Evolutionary conservation across 352 stramenopile species (phyloP).

Genomic region (Pythium phragmitis): DNA sequence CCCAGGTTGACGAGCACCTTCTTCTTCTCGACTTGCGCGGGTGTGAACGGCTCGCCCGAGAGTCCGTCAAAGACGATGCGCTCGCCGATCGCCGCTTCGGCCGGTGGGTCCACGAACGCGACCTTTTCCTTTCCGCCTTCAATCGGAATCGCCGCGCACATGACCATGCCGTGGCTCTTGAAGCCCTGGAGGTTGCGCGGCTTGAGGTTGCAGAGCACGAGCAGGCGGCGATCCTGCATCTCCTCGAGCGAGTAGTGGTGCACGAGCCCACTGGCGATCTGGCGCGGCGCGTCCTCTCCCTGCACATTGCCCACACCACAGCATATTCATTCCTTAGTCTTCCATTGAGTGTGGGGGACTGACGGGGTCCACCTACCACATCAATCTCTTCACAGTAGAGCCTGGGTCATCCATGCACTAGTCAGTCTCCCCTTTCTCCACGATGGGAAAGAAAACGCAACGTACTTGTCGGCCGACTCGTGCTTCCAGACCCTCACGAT

Average conservation of each 20-base stretch:
- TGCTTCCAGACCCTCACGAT: conserved; percentile 93
- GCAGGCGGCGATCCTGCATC: conserved; percentile 81
- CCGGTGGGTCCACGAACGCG: conserved; percentile 81
- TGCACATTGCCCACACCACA: not conserved
- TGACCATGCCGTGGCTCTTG: conserved; percentile 91
- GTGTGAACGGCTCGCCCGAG: conserved; percentile 67
- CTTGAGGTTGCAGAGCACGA: conserved; percentile 93
- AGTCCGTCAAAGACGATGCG: conserved; percentile 72
- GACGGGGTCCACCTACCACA: conserved; percentile 34
- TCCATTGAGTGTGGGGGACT: not conserved
- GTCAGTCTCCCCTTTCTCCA: not conserved
- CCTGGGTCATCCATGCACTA: conserved; percentile 24
- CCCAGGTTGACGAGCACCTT: conserved; percentile 80
- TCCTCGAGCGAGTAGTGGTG: conserved; percentile 86
- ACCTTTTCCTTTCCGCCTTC: conserved; percentile 81
- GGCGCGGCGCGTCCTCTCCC: conserved; percentile 75
- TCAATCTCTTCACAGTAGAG: conserved; percentile 93
- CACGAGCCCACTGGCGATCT: conserved; percentile 87
- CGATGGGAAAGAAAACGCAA: not conserved
- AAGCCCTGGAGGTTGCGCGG: conserved; percentile 88
- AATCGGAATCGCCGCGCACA: conserved; percentile 74
- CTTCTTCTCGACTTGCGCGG: conserved; percentile 88
- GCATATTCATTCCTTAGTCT: too few species aligned
- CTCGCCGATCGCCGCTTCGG: conserved; percentile 70
- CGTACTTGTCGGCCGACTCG: conserved; percentile 84